These are phyloP conservation scores for Peziza echinospora DNA, from an alignment of 495 filamentous ascomycete species.

Conservation along the genomic window DNA sequence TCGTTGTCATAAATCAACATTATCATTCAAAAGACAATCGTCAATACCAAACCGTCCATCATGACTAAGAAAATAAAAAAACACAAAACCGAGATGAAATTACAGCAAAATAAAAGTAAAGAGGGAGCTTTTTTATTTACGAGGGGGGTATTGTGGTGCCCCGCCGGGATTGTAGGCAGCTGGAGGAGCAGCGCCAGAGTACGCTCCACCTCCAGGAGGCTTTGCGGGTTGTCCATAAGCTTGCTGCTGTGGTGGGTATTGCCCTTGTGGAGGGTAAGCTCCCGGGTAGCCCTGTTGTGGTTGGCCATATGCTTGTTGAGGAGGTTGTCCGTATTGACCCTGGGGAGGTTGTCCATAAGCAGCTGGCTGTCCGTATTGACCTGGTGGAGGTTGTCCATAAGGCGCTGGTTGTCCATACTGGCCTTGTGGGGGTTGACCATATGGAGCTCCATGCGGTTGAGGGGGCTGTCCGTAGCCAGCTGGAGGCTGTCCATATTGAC, in stretches of 20 bases:
- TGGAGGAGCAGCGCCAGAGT: slow-evolving; percentile 4
- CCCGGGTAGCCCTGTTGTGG: slow-evolving; percentile 3
- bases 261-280: slow-evolving; percentile 6
- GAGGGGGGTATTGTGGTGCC: neutral
- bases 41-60: too few relatives aligned
- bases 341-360: neutral
- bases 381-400: neutral
- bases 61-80: too few relatives aligned
- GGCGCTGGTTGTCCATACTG: slow-evolving; percentile 2
- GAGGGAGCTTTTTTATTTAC: too few relatives aligned
- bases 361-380: neutral
- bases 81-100: too few relatives aligned
- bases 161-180: slow-evolving; percentile 8
- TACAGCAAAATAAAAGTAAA: too few relatives aligned
- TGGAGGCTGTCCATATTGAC: neutral
- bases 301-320: slow-evolving; percentile 6
- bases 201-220: neutral
- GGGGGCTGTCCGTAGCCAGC: neutral
- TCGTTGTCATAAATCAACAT: too few relatives aligned
- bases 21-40: too few relatives aligned
- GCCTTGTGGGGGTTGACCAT: slow-evolving; percentile 1
- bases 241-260: neutral
- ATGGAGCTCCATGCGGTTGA: neutral
- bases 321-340: neutral
- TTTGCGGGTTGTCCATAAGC: slow-evolving; percentile 2